Conservation (phyloP, 257 asterid genomes). For the Ophiorrhiza pumila region DNA sequence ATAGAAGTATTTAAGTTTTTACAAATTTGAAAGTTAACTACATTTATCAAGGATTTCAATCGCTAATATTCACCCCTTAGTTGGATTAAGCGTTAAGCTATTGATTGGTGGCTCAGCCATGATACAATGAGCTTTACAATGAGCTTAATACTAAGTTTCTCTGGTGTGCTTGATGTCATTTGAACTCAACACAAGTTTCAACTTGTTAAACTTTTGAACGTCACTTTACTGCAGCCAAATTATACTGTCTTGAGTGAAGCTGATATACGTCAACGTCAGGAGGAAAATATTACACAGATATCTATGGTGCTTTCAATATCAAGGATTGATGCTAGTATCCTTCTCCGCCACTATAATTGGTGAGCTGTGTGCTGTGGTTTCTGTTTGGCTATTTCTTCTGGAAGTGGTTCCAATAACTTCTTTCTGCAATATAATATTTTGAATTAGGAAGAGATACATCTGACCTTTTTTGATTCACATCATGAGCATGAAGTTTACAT, state of each 20-base stretch:
- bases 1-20: not conserved
- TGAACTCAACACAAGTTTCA: no score
- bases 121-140: slow-evolving; percentile 3
- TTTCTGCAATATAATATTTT: slow-evolving; percentile 3
- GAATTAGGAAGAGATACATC: not conserved
- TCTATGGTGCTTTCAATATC: slow-evolving; percentile 83
- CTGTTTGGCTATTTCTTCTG: slow-evolving; percentile 2
- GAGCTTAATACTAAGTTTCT: not conserved
- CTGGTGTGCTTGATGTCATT: not conserved
- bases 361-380: slow-evolving; percentile 32
- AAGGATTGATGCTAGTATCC: slow-evolving; percentile 74
- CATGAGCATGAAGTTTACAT: not conserved
- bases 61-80: not conserved
- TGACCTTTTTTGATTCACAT: not conserved
- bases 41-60: not conserved
- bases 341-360: slow-evolving; percentile 93
- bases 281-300: slow-evolving; percentile 65
- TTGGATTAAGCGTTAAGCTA: not conserved
- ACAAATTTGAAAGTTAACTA: no score
- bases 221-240: slow-evolving; percentile 41
- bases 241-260: slow-evolving; percentile 75
- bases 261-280: slow-evolving; percentile 75
- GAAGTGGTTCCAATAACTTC: not conserved
- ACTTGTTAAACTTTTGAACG: slow-evolving; percentile 8
- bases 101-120: not conserved